Conservation (phyloP, 202 grass and related monocot species). For the Schoenoplectus tabernaemontani region DNA sequence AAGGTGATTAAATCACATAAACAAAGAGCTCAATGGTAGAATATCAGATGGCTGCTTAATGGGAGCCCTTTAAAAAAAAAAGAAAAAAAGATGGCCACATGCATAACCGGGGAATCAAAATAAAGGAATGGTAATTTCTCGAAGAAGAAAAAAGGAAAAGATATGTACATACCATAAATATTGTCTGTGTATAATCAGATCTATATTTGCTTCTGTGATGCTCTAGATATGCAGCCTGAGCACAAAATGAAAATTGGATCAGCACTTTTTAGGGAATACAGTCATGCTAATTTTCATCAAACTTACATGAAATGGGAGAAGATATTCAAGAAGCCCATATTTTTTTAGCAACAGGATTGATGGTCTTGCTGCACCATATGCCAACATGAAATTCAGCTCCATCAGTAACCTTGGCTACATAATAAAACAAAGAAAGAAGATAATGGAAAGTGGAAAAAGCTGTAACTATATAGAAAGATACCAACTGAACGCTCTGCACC, state of each 20-base stretch:
- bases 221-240: constrained; percentile 78
- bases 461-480: constrained; percentile 21
- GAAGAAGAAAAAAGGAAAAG: background rate
- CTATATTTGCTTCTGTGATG: constrained; percentile 38
- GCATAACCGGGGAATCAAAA: background rate
- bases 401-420: constrained; percentile 51
- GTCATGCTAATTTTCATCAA: background rate
- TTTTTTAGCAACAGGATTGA: constrained; percentile 59
- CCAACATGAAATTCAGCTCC: constrained; percentile 82
- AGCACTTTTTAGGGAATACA: constrained; percentile 10
- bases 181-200: constrained; percentile 33
- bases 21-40: background rate
- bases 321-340: constrained; percentile 71
- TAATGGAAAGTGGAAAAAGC: constrained; percentile 4
- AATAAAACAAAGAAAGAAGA: constrained; percentile 13
- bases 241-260: constrained; percentile 21
- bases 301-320: constrained; percentile 86
- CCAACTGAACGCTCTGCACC: background rate
- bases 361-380: constrained; percentile 68
- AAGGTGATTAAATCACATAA: background rate
- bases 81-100: background rate
- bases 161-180: constrained; percentile 78
- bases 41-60: background rate
- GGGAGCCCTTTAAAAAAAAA: too few relatives aligned
- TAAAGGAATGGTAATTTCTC: background rate